These are phyloP conservation scores for Acacia confusa DNA, from an alignment of 306 rosid species.

Conservation along the genomic window DNA sequence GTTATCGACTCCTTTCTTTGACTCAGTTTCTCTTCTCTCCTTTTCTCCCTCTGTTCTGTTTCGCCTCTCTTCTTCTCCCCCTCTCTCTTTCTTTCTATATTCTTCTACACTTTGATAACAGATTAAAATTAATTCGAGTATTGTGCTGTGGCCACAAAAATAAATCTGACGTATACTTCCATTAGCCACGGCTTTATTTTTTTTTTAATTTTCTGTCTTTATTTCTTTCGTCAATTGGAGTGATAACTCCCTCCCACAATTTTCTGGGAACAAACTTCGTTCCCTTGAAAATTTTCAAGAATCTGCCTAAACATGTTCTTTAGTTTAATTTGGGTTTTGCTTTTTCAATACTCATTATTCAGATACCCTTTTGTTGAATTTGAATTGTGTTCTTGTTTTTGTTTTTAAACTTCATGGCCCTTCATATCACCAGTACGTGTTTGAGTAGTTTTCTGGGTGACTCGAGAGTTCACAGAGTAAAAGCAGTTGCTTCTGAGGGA, in stretches of 20 bases:
- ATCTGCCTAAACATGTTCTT: neutral
- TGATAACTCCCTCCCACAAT: neutral
- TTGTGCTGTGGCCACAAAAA: neutral
- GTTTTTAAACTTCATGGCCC: constrained; percentile 46
- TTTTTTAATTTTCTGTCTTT: neutral
- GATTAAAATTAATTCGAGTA: neutral
- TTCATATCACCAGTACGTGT: constrained; percentile 64
- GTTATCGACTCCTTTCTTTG: too few relatives aligned
- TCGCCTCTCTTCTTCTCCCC: too few relatives aligned
- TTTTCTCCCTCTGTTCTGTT: too few relatives aligned
- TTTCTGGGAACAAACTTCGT: neutral
- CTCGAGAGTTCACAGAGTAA: constrained; percentile 37
- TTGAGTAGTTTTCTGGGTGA: constrained; percentile 35
- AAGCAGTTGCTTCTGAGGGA: constrained; percentile 53
- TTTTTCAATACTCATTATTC: neutral
- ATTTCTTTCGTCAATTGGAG: too few relatives aligned
- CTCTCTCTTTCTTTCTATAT: too few relatives aligned
- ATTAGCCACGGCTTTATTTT: neutral
- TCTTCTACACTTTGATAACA: too few relatives aligned
- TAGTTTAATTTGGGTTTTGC: neutral
- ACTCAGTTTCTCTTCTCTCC: too few relatives aligned
- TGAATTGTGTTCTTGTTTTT: neutral
- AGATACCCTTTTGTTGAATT: constrained; percentile 11
- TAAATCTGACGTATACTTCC: constrained; percentile 14
- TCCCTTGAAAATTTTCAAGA: neutral